Evolutionary conservation across 2,329 filamentous ascomycete genomes (phyloP).

Genomic region (Fusarium newnesense): DNA sequence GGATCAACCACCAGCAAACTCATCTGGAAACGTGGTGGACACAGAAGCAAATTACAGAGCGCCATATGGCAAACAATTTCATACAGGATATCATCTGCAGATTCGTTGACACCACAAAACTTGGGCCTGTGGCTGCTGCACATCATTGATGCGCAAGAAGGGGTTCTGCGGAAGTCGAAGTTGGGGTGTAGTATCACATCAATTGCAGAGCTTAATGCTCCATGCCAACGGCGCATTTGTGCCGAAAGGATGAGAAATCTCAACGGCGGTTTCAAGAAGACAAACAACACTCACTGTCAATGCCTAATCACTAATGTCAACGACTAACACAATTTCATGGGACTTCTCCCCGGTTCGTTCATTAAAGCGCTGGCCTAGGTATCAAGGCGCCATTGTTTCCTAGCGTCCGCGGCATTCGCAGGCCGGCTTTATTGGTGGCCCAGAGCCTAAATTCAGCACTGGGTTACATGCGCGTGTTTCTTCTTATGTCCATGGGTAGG

Average conservation of each 20-base stretch:
- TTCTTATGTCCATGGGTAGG: background rate
- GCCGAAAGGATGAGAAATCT: background rate
- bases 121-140: constrained; percentile 44
- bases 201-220: constrained; percentile 2
- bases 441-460: constrained; percentile 9
- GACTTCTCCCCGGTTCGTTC: constrained; percentile 22
- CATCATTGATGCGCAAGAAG: constrained; percentile 41
- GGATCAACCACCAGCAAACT: constrained; percentile 17
- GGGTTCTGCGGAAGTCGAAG: constrained; percentile 36
- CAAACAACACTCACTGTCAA: background rate
- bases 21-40: constrained; percentile 4
- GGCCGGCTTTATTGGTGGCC: constrained; percentile 15
- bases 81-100: constrained; percentile 25
- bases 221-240: background rate
- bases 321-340: constrained; percentile 32
- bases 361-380: constrained; percentile 23
- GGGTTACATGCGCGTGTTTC: background rate
- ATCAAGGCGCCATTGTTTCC: constrained; percentile 16
- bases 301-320: background rate
- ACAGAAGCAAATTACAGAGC: constrained; percentile 31
- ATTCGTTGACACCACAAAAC: constrained; percentile 32
- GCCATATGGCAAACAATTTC: constrained; percentile 23
- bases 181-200: constrained; percentile 14
- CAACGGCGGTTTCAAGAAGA: constrained; percentile 12
- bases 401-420: constrained; percentile 30